Evolutionary conservation across 169 alveolate species (phyloP).

Genomic region (Eimeria tenella): DNA sequence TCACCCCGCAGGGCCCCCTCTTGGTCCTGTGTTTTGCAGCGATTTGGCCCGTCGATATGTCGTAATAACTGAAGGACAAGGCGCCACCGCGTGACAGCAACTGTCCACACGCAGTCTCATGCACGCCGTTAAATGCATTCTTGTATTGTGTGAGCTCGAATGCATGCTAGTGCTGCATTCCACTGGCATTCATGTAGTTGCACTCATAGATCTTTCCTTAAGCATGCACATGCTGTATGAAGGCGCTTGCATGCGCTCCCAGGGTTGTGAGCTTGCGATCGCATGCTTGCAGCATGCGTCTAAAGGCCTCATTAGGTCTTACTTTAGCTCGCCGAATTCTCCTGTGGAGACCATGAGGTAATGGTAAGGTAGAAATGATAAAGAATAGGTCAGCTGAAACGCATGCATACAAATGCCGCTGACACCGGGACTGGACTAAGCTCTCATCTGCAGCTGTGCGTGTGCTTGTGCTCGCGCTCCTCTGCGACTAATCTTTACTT

Average conservation of each 20-base stretch:
- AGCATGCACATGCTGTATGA: background rate
- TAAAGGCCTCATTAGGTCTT: background rate
- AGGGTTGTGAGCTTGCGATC: background rate
- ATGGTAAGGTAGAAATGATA: slow-evolving; percentile 95
- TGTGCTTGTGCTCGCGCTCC: too few relatives aligned
- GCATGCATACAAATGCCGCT: background rate
- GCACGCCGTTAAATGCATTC: too few relatives aligned
- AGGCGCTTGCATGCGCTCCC: too few relatives aligned
- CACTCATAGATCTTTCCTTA: background rate
- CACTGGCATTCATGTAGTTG: background rate
- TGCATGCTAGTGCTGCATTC: too few relatives aligned
- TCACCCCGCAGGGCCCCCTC: slow-evolving; percentile 88
- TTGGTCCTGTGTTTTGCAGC: slow-evolving; percentile 90
- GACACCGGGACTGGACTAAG: too few relatives aligned
- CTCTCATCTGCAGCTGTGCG: too few relatives aligned
- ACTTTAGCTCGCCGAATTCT: slow-evolving; percentile 89
- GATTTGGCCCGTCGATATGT: slow-evolving; percentile 93
- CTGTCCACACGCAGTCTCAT: too few relatives aligned
- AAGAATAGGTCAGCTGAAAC: slow-evolving; percentile 80
- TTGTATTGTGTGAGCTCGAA: too few relatives aligned
- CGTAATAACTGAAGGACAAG: slow-evolving; percentile 85
- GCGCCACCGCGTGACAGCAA: too few relatives aligned
- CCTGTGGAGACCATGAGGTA: slow-evolving; percentile 90
- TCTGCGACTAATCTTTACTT: too few relatives aligned
- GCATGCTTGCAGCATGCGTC: background rate